Base-by-base conservation (phyloP, 495 filamentous ascomycete genomes). In the Glonium stellatum region DNA sequence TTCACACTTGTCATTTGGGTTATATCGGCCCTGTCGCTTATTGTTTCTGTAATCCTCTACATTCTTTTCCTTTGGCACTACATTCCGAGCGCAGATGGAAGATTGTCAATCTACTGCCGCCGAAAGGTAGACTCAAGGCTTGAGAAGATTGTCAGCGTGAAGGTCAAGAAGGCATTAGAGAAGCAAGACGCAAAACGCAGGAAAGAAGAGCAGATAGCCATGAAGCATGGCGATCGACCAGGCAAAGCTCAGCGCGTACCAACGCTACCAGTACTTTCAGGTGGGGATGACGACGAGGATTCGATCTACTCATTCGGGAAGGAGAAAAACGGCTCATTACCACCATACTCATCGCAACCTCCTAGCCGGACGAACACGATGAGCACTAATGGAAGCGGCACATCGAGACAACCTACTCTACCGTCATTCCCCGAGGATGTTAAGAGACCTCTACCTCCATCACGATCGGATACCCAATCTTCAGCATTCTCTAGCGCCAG, bases 1-100 rank as follows among this genome's bases (percentile, higher is more conserved):
- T 97, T 95, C 71, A 96, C 92, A 0, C 71, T 96, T 25, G 68
- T 96, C 58, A 83, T 98, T 67, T 98, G 92, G 92, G 76, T 92
- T 10, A 80, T 98, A 60, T 84, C 87, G 0, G 81, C 87, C 12
- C 67, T 97, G 42, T 87, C 84, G 34, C 78, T 98, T 47, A 68
- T 88, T 6, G 64, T 89, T 9, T 89, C 89, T 0, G 73, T 83
- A 44, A 59, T 92, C 1, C 81, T 95, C 42, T 98, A 95, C 71
- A 71, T 96, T 27, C 79, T 85, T 59, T 98, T 93, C 76, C 79
- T 98, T 3, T 96, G 88, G 80, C 87, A 90, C 72, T 87, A 90
- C 64, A 95, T 98, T 59, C 89, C 89, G 4, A 77, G 77, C 11
- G 75, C 78, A 25, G 89, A 95, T 69, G 87, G 87, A n/a, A 83